Conservation (phyloP, 495 filamentous ascomycete species). For the Hypoxylon cercidicola region DNA sequence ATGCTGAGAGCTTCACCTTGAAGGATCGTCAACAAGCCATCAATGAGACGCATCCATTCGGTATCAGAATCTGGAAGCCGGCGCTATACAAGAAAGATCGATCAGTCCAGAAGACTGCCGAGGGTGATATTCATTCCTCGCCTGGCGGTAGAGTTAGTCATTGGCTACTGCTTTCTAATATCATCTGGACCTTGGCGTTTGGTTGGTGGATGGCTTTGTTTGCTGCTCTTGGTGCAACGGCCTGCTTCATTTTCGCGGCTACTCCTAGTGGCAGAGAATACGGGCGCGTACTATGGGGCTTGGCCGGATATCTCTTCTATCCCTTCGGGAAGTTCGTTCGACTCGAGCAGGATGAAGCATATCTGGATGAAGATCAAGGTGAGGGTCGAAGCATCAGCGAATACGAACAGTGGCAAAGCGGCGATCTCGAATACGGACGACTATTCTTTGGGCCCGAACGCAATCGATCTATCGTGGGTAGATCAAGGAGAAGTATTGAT, state of each 20-base stretch:
- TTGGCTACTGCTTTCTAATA: constrained; percentile 85
- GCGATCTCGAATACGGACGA: constrained; percentile 92
- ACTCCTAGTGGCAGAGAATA: constrained; percentile 85
- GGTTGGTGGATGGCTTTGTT: constrained; percentile 96
- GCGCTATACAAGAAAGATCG: constrained; percentile 97
- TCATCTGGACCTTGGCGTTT: constrained; percentile 90
- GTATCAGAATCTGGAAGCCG: constrained; percentile 98
- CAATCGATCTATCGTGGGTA: constrained; percentile 85
- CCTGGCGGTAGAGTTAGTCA: constrained; percentile 87
- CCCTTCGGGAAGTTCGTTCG: constrained; percentile 97
- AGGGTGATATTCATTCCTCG: constrained; percentile 96
- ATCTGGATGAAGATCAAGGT: constrained; percentile 96
- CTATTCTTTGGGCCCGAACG: constrained; percentile 92
- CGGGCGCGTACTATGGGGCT: constrained; percentile 82
- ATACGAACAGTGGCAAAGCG: constrained; percentile 99
- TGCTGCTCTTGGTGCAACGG: constrained; percentile 73
- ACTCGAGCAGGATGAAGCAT: constrained; percentile 91
- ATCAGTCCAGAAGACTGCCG: constrained; percentile 94
- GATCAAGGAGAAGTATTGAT: constrained; percentile 87
- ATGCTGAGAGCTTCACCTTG: constrained; percentile 83
- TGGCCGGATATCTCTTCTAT: constrained; percentile 90
- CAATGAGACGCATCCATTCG: constrained; percentile 98
- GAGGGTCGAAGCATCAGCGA: constrained; percentile 99
- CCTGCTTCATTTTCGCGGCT: constrained; percentile 83
- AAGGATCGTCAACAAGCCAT: constrained; percentile 98